Evolutionary conservation across 2,329 filamentous ascomycete species (phyloP), one percentile per base, ranked within the genome.

Genomic region (Paradendryphiella salina): DNA sequence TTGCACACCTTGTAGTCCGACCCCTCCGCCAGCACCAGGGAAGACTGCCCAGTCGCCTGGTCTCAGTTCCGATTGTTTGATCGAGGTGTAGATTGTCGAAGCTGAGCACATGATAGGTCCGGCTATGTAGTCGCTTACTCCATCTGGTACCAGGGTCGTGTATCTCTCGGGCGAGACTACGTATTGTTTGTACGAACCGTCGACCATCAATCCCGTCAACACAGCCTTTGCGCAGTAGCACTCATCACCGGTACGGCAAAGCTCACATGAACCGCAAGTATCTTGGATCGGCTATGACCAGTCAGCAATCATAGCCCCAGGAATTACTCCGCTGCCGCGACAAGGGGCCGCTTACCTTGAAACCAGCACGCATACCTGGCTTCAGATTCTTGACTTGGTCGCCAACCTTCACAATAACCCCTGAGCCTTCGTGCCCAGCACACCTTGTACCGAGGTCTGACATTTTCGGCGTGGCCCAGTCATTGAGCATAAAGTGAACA

Each of bases 61-160:
- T 49, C 72, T 72, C 3, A 83, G 69, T 1, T 72, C 74, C 0
- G 78, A 79, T 33, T 82, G 78, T 10, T 78, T 74, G 41, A 85
- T 71, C 2, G 81, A 80, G 2, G 80, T 77, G 64, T 85, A 82
- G 53, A 84, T 81, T 1, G 83, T 85, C 5, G 77, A 79, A 0
- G 80, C 83, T 2, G 82, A 67, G 69, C 83, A 85, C 80, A 85
- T 84, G 50, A 85, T 78, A 0, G 82, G 83, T 0, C 78, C 83
- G 4, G 82, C 82, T n/a, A 82, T 67, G 53, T 80, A 77, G 52
- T 83, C 81, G 0, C 72, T 67, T 0, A 85, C 77, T 0, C 77
- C 80, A 28, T 84, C 79, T 0, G 82, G 82, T 48, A 85, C 83
- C 15, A 76, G 73, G 0, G 76, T 76, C 0, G 80, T 80, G 59